phyloP scores from a whole-genome alignment of 2,329 filamentous ascomycete genomes.

The Claviceps quebecensis region DNA sequence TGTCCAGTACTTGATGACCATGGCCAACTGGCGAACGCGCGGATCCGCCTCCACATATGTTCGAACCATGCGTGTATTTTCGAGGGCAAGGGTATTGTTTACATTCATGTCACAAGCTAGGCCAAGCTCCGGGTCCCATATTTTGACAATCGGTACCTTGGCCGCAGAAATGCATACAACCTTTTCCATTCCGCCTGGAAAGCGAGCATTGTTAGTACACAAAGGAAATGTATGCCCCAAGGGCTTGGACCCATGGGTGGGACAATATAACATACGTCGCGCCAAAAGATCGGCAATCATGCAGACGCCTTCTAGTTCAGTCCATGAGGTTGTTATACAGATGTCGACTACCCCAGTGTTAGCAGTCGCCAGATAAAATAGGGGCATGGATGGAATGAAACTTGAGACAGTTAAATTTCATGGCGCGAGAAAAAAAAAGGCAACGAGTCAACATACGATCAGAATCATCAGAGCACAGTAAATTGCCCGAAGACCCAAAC shows the following conservation, averaged over 20 bases:
- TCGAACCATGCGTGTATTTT: conserved; percentile 96
- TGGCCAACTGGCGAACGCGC: conserved; percentile 78
- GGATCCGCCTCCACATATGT: conserved; percentile 91
- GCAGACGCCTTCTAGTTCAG: conserved; percentile 78
- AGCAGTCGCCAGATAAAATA: background rate
- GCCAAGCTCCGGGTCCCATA: conserved; percentile 87
- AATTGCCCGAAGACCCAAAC: conserved; percentile 95
- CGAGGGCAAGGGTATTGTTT: conserved; percentile 87
- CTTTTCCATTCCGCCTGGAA: conserved; percentile 84
- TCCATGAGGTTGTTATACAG: conserved; percentile 87
- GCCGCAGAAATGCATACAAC: conserved; percentile 90
- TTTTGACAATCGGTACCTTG: conserved; percentile 96
- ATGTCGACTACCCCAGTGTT: conserved; percentile 60
- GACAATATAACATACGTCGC: conserved; percentile 48
- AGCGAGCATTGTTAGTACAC: background rate
- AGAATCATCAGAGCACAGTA: conserved; percentile 87
- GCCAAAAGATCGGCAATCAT: conserved; percentile 76
- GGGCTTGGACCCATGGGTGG: background rate
- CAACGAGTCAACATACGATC: conserved; percentile 51
- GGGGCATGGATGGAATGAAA: too few relatives aligned
- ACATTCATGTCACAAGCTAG: conserved; percentile 97
- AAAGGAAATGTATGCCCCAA: background rate
- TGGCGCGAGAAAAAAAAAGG: too few relatives aligned
- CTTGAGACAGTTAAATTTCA: too few relatives aligned
- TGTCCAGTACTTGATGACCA: conserved; percentile 98